Evolutionary conservation across 441 rosid species (phyloP), one percentile per base, ranked within the genome.

Genomic region (Erodium texanum): DNA sequence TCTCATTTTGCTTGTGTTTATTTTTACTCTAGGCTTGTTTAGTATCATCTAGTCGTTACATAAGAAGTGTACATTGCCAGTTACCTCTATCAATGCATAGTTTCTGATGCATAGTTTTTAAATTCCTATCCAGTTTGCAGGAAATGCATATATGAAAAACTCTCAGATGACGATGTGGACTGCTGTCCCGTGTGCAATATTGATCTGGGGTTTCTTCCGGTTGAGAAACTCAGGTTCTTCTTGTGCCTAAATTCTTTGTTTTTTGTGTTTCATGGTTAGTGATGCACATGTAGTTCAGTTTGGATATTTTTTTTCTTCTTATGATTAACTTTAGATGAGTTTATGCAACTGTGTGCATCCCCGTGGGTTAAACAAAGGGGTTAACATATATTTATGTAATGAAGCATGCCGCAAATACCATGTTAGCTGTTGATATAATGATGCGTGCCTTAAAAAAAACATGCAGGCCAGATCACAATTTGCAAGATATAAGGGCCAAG

Each of bases 381-480:
- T 12, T 41, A 3, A 41, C 12, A n/a, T n/a, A n/a, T n/a, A n/a
- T n/a, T n/a, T n/a, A n/a, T n/a, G n/a, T n/a, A n/a, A n/a, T n/a
- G n/a, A n/a, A n/a, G n/a, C n/a, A n/a, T n/a, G n/a, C n/a, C n/a
- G n/a, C n/a, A n/a, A n/a, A n/a, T n/a, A n/a, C n/a, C 9, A 58
- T 63, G 45, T 14, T 7, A 1, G n/a, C 43, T 22, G 36, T 69
- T 32, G 16, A 22, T 66, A 24, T 52, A 48, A 43, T 36, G 3
- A 48, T 15, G 19, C 56, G 15, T 48, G 19, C 56, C 56, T 48
- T 48, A 3, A 48, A 66, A 48, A 66, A 67, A 68, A 61, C 54
- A 0, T 74, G 78, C 82, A 88, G 94, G 82, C 85, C 89, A 3
- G 94, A 88, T 78, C 89, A 86, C 82, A 86, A 81, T 80, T 69